Evolutionary conservation across 164 flowering plant species (phyloP).

Genomic region (Platanus orientalis): DNA sequence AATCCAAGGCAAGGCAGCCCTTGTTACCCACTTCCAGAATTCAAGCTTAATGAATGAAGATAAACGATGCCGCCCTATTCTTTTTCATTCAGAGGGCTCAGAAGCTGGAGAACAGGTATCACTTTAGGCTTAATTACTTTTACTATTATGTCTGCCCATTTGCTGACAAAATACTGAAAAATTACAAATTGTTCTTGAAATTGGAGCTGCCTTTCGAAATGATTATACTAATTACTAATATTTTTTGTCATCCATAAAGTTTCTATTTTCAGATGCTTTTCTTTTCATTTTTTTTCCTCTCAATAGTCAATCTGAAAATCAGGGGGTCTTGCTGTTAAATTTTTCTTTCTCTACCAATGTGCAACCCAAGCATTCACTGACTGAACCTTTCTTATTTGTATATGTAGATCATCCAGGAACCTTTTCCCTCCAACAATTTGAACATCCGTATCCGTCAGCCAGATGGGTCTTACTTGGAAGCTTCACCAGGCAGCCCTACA

Average conservation of each 20-base stretch:
- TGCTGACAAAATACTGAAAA: background rate
- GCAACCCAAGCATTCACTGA: constrained; percentile 8
- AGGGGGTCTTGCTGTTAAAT: too few species aligned
- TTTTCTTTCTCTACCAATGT: too few species aligned
- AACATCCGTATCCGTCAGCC: constrained; percentile 59
- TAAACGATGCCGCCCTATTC: constrained; percentile 93
- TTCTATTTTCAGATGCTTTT: background rate
- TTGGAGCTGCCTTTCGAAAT: background rate
- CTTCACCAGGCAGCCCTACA: constrained; percentile 48
- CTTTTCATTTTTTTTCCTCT: background rate
- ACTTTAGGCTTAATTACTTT: background rate
- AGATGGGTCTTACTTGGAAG: constrained; percentile 57
- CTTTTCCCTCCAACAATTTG: constrained; percentile 50
- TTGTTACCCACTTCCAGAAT: constrained; percentile 88
- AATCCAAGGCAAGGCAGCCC: constrained; percentile 90
- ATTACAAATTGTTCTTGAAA: background rate
- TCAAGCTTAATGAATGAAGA: constrained; percentile 99
- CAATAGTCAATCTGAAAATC: background rate
- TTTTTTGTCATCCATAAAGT: background rate
- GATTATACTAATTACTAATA: too few species aligned
- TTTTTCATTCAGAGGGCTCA: constrained; percentile 66
- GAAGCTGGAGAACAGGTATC: constrained; percentile 76
- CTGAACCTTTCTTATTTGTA: background rate
- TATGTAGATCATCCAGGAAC: constrained; percentile 39
- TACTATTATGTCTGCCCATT: background rate